phyloP scores from a whole-genome alignment of 257 asterid genomes.

The Gentiana straminea region DNA sequence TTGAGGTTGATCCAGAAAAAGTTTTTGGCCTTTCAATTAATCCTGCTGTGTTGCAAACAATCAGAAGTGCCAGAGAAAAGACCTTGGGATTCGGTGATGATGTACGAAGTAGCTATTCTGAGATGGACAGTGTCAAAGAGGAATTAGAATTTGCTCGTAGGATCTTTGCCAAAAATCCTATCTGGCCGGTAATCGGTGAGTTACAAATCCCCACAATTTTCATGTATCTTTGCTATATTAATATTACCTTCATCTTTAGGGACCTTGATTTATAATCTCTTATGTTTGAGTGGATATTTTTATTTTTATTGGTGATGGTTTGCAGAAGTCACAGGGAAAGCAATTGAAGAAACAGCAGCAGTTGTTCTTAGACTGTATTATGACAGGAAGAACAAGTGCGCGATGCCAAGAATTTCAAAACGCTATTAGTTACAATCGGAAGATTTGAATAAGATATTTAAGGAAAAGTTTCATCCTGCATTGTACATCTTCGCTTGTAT shows the following conservation, averaged over 20 bases:
- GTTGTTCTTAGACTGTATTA: conserved; percentile 73
- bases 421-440: conserved; percentile 37
- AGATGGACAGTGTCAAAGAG: conserved; percentile 48
- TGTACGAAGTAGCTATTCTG: conserved; percentile 50
- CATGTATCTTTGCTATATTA: neutral
- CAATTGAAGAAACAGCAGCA: conserved; percentile 97
- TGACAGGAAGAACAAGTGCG: conserved; percentile 79
- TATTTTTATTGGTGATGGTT: conserved; percentile 13
- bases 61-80: conserved; percentile 77
- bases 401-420: conserved; percentile 87
- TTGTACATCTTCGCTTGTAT: too few relatives aligned
- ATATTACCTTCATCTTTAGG: neutral
- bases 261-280: neutral
- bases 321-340: conserved; percentile 89
- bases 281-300: neutral
- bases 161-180: conserved; percentile 66
- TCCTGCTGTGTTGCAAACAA: conserved; percentile 59
- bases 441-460: conserved; percentile 2
- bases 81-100: conserved; percentile 57
- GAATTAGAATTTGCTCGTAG: conserved; percentile 69
- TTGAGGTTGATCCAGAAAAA: conserved; percentile 76
- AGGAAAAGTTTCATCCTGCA: neutral
- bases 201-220: neutral
- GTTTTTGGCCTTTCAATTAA: conserved; percentile 84
- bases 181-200: conserved; percentile 98